Percentiles rank a stretch among this genome's conserved stretches.
Evolutionary conservation across 495 filamentous ascomycete genomes (phyloP).

Genomic region (Trichoderma virens): DNA sequence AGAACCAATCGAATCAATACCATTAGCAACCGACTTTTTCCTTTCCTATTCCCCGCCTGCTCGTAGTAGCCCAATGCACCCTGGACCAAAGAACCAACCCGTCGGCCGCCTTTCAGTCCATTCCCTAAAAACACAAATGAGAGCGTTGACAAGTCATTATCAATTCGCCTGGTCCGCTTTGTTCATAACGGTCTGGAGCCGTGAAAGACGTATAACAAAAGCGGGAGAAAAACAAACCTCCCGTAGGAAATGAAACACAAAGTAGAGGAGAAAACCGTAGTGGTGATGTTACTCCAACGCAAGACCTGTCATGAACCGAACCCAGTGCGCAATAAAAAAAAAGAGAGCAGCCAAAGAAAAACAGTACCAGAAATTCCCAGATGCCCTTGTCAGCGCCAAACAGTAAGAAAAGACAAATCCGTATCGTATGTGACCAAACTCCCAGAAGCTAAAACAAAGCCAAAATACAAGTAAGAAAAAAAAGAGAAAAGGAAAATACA

Average conservation of each 20-base stretch:
- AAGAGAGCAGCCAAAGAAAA: neutral
- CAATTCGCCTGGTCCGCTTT: neutral
- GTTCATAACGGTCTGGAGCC: constrained; percentile 8
- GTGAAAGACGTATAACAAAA: neutral
- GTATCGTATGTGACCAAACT: neutral
- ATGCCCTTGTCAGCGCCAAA: constrained; percentile 5
- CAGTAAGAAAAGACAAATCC: neutral
- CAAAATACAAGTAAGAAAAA: neutral
- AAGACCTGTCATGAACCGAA: constrained; percentile 5
- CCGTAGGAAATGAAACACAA: neutral
- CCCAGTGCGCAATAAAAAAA: neutral
- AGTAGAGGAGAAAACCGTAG: constrained; percentile 1
- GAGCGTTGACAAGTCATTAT: constrained; percentile 5
- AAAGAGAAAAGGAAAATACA: neutral
- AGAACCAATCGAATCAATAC: neutral
- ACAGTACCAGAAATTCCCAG: neutral
- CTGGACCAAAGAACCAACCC: neutral
- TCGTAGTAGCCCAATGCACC: constrained; percentile 8
- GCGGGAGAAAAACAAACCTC: neutral
- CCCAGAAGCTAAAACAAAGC: neutral
- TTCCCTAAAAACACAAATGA: constrained; percentile 5
- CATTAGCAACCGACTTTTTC: neutral
- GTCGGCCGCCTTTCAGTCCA: constrained; percentile 7
- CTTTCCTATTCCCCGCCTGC: neutral
- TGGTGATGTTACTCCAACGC: neutral